Base-by-base conservation (phyloP, 768 basidiomycete genomes). In the Candolleomyces eurysporus region DNA sequence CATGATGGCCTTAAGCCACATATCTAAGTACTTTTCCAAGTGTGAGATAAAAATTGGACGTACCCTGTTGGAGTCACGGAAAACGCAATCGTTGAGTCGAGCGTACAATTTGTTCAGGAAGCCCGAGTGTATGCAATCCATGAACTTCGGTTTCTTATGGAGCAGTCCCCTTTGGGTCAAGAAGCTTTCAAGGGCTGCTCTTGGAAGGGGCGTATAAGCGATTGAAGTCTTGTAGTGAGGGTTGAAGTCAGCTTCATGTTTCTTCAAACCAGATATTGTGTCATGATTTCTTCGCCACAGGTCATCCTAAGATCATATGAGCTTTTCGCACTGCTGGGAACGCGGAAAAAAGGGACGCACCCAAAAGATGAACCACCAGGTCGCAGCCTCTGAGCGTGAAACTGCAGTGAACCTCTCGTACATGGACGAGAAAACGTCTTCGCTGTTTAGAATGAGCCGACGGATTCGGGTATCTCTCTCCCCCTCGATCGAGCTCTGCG, bases 361-460 rank as follows among this genome's bases (percentile, higher is more conserved):
- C 88, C 88, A 92, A 64, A 90, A 85, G 13, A 91, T 77, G 65
- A 88, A 91, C 91, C 91, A 93, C 87, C 89, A 91, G 3, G 84
- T 82, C 4, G 81, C 73, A 1, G 84, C 69, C 64, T 80, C 76
- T 1, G 82, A 80, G 9, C 66, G 64, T 1, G 83, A 76, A 36
- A 89, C 85, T 19, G 75, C 76, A 10, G 71, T 63, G 59, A 86
- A 76, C 42, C 91, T 79, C 36, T 83, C 78, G 69, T 87, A 83
- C 0, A 85, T 78, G 21, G 77, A 75, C 57, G 66, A 70, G 49
- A 91, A 80, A 0, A 80, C 76, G 14, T 67, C 71, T 60, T 81
- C 76, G 66, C 79, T 82, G 5, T 72, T 70, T 31, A 74, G 64
- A 68, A 88, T 73, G 36, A 90, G 68, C 55, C 78, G 65, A n/a